These are phyloP conservation scores for Phoenix roebelenii DNA, from an alignment of 176 grass and related monocot genomes.

Conservation along the genomic window DNA sequence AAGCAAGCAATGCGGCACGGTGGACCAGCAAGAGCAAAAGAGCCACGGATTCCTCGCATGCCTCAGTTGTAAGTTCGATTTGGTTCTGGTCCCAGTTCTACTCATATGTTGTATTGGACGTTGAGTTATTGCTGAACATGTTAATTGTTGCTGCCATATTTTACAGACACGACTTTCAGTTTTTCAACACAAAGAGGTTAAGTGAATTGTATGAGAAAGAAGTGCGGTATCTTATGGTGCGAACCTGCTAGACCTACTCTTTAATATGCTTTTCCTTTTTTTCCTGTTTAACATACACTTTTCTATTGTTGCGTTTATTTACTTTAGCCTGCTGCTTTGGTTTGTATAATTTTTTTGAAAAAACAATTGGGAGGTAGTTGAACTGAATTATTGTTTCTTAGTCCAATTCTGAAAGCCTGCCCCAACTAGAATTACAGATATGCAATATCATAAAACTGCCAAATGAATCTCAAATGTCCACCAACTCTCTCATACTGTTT, in stretches of 20 bases:
- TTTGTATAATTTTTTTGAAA: no score
- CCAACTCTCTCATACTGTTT: no score
- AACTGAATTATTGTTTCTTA: no score
- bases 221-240: constrained; percentile 93
- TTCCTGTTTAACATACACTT: neutral
- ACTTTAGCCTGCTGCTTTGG: no score
- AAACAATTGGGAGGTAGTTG: no score
- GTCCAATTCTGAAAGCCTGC: no score
- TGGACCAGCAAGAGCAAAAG: constrained; percentile 69
- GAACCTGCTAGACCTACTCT: constrained; percentile 2
- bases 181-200: constrained; percentile 89
- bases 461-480: no score
- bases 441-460: no score
- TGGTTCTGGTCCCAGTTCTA: constrained; percentile 1
- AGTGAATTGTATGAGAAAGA: constrained; percentile 98
- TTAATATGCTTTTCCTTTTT: neutral
- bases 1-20: constrained; percentile 96
- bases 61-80: constrained; percentile 74
- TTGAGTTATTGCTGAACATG: no score
- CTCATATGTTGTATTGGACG: neutral
- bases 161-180: constrained; percentile 93
- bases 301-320: neutral
- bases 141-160: neutral
- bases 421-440: no score
- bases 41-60: constrained; percentile 91